Base-by-base conservation (phyloP, 306 rosid genomes). In the Neltuma alba region DNA sequence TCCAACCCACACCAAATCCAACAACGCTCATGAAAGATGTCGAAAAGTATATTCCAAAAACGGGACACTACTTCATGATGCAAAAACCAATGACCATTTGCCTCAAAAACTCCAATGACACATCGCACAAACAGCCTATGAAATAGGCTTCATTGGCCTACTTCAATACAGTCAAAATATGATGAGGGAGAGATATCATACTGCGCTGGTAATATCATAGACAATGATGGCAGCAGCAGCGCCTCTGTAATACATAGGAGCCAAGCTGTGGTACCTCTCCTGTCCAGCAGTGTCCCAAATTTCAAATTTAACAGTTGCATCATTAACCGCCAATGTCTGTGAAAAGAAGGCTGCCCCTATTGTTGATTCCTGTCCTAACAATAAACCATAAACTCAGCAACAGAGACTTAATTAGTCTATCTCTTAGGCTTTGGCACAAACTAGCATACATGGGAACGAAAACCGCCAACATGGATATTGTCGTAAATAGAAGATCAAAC, bases 181-280 rank as follows among this genome's bases (percentile, higher is more conserved):
- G 20, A 55, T 55, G 61, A 79, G 64, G 76, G 5, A 83, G 64
- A 83, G 74, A 63, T 36, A 80, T 55, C 85, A 71, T 86, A 88
- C 92, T 4, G 66, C 1, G 79, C 78, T 88, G 37, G 92, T 88
- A 75, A 88, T 88, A 83, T 88, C 92, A 6, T 88, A 88, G 88
- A 86, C 92, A 62, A 88, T 88, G 82, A 88, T 84, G 79, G 92
- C 89, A 48, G 89, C 92, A 30, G 92, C 92, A 30, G 92, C 92
- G 2, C 92, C 92, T 86, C 92, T 79, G 89, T 88, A 88, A 64
- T 88, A 88, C 92, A 88, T 88, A 71, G 92, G 92, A 82, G 92
- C 92, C 87, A 88, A 77, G 79, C 92, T 88, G 76, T 88, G 92
- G 79, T 88, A 88, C 54, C 92, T 82, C 87, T 88, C 92, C 68